Percentiles rank a stretch among this genome's conserved stretches.
These are phyloP conservation scores for Globisporangium iwayamae DNA, from an alignment of 352 stramenopile species.

Conservation along the genomic window DNA sequence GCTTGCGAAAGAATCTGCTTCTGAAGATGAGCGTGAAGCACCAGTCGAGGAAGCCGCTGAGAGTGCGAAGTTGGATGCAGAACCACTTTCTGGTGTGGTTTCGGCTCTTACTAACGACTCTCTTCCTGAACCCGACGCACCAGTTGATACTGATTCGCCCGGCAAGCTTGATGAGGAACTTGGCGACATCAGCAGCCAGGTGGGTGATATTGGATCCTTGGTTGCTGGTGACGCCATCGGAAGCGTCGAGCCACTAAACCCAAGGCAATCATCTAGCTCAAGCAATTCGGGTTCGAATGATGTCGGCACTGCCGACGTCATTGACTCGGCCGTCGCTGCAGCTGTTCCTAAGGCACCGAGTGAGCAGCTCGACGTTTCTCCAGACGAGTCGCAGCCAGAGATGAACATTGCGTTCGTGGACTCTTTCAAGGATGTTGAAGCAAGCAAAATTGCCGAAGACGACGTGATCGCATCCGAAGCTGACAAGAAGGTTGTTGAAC, in stretches of 20 bases:
- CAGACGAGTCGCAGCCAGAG: neutral
- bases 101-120: neutral
- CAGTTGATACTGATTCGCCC: neutral
- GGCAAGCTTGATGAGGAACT: neutral
- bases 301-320: neutral
- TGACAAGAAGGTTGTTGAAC: neutral
- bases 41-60: neutral
- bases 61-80: neutral
- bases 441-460: neutral
- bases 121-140: neutral
- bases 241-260: conserved; percentile 1
- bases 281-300: neutral
- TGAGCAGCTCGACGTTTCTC: neutral
- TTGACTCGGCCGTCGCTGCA: neutral
- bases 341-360: neutral
- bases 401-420: neutral
- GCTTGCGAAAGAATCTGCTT: neutral
- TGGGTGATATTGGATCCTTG: neutral
- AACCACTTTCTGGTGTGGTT: neutral
- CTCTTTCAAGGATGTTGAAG: neutral
- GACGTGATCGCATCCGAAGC: neutral
- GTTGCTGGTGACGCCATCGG: conserved; percentile 4
- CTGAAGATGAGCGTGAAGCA: neutral
- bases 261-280: neutral
- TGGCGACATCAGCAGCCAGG: neutral